Percentiles rank a stretch among this genome's conserved stretches.
Conservation (phyloP, 2,329 filamentous ascomycete species). For the Rutstroemia sp. region DNA sequence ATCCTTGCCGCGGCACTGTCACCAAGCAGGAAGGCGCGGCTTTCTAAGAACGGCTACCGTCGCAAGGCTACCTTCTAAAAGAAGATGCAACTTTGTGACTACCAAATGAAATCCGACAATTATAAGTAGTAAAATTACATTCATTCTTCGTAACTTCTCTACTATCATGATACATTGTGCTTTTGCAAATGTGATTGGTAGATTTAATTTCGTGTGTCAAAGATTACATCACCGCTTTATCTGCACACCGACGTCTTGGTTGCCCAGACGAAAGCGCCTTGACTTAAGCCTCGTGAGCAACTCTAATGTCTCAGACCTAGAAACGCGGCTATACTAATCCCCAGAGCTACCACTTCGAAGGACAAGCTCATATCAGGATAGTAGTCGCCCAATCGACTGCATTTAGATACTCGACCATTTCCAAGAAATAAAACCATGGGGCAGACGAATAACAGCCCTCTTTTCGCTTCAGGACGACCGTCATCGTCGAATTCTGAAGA, state of each 20-base stretch:
- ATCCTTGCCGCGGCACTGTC: too few relatives aligned
- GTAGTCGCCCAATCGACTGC: too few relatives aligned
- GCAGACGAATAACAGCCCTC: conserved; percentile 21
- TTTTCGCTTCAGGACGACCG: conserved; percentile 35
- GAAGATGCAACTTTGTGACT: too few relatives aligned
- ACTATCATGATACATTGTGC: background rate
- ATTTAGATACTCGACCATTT: background rate
- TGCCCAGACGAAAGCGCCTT: conserved; percentile 5
- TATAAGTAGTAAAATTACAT: background rate
- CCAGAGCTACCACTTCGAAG: background rate
- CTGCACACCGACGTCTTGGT: conserved; percentile 2
- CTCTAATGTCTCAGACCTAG: background rate
- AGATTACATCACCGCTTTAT: conserved; percentile 1
- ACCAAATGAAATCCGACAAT: background rate
- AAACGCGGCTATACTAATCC: background rate
- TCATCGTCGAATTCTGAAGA: conserved; percentile 50
- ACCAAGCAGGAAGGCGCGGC: background rate
- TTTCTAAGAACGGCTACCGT: background rate
- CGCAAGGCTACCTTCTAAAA: background rate
- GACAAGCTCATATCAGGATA: background rate
- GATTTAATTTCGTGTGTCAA: background rate
- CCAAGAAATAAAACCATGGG: conserved; percentile 8
- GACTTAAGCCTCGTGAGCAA: conserved; percentile 1
- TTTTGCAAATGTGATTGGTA: background rate
- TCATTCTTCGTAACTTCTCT: background rate